These are phyloP conservation scores for Aspergillus sparsus DNA, from an alignment of 495 filamentous ascomycete species.

Conservation along the genomic window DNA sequence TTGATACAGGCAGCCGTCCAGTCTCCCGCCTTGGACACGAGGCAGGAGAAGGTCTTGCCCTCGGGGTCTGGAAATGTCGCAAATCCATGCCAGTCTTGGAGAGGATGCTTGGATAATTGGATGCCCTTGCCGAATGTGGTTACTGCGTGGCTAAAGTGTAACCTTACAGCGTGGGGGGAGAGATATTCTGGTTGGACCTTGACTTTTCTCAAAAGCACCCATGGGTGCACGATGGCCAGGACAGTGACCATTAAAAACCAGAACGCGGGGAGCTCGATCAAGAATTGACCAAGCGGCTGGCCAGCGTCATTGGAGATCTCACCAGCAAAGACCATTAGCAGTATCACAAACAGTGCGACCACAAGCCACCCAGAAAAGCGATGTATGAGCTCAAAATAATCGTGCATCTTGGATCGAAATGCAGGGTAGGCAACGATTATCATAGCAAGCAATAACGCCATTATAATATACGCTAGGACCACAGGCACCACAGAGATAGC, in stretches of 20 bases:
- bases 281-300: constrained; percentile 34
- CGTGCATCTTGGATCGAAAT: constrained; percentile 51
- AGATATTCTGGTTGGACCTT: constrained; percentile 62
- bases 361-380: constrained; percentile 57
- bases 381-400: constrained; percentile 59
- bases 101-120: constrained; percentile 52
- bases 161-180: constrained; percentile 68
- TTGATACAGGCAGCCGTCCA: constrained; percentile 70
- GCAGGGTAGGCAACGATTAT: constrained; percentile 44
- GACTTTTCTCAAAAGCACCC: constrained; percentile 49
- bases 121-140: constrained; percentile 49
- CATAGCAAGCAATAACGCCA: constrained; percentile 45
- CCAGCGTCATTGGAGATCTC: constrained; percentile 32
- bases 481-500: constrained; percentile 36
- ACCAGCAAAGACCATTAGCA: constrained; percentile 40
- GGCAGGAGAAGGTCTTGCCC: constrained; percentile 58
- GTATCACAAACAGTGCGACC: constrained; percentile 49
- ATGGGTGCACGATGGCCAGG: constrained; percentile 44
- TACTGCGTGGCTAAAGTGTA: constrained; percentile 64
- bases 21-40: constrained; percentile 82
- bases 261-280: constrained; percentile 44
- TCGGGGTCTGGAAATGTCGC: constrained; percentile 63
- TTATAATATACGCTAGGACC: constrained; percentile 41
- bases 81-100: constrained; percentile 81
- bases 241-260: constrained; percentile 45